phyloP scores from a whole-genome alignment of 352 stramenopile species.

The Phytopythium litorale region DNA sequence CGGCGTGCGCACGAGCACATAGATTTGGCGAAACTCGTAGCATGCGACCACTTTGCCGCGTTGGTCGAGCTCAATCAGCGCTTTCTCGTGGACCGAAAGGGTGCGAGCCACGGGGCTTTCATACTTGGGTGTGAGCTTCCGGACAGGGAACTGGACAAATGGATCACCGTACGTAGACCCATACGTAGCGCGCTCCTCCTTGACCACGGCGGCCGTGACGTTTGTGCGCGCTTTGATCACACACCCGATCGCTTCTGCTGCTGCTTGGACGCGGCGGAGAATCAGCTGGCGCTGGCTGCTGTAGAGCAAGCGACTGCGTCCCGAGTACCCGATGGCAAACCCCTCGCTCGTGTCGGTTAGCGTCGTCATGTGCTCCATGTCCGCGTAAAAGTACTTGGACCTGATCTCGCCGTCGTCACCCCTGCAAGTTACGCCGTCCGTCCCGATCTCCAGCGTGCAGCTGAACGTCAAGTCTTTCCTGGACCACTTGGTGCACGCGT shows the following conservation, averaged over 20 bases:
- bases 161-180: conserved; percentile 40
- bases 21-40: conserved; percentile 63
- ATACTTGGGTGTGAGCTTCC: conserved; percentile 70
- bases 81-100: conserved; percentile 68
- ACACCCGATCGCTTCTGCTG: conserved; percentile 55
- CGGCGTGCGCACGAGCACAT: conserved; percentile 56
- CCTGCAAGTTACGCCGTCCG: conserved; percentile 50
- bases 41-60: conserved; percentile 50
- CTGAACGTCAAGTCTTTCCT: conserved; percentile 35
- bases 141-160: conserved; percentile 71
- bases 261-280: conserved; percentile 46
- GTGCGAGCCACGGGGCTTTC: conserved; percentile 36
- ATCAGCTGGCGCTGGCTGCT: conserved; percentile 52
- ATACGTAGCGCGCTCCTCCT: conserved; percentile 41
- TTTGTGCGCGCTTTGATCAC: conserved; percentile 34
- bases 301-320: conserved; percentile 70
- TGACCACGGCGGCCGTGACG: conserved; percentile 36
- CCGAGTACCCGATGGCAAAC: conserved; percentile 64
- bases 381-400: conserved; percentile 77
- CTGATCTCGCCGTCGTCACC: conserved; percentile 36
- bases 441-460: conserved; percentile 54
- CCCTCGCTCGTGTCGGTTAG: conserved; percentile 51
- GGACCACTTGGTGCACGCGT: conserved; percentile 64
- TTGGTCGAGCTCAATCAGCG: conserved; percentile 60
- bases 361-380: conserved; percentile 71